phyloP scores from a whole-genome alignment of 2,329 filamentous ascomycete genomes.

The Plenodomus tracheiphilus region DNA sequence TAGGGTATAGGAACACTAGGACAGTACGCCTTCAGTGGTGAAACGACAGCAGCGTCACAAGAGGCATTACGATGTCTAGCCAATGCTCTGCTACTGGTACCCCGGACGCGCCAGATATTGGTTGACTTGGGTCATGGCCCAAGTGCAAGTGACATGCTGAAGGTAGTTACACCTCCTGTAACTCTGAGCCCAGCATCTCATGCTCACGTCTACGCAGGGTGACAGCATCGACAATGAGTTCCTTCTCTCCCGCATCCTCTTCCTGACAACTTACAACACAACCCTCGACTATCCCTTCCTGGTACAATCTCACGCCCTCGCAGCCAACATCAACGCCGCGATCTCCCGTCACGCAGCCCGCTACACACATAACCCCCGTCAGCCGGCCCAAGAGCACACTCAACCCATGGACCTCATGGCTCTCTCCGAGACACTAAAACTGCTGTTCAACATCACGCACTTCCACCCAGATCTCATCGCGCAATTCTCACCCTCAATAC shows the following conservation, averaged over 20 bases:
- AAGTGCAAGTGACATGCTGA: constrained; percentile 71
- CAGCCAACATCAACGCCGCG: constrained; percentile 69
- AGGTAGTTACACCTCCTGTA: constrained; percentile 45
- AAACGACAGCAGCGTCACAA: constrained; percentile 62
- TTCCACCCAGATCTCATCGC: constrained; percentile 65
- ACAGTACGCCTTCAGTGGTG: constrained; percentile 71
- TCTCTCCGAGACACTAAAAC: constrained; percentile 79
- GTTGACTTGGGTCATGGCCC: constrained; percentile 69
- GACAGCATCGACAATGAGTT: constrained; percentile 85
- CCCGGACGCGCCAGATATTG: constrained; percentile 70
- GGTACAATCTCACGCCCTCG: constrained; percentile 67
- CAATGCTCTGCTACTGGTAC: constrained; percentile 76
- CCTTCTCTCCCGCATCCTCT: constrained; percentile 75
- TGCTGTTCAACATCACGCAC: constrained; percentile 86
- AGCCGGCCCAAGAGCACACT: constrained; percentile 28
- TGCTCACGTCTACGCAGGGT: constrained; percentile 47
- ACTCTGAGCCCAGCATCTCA: no score
- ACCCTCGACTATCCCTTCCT: constrained; percentile 67
- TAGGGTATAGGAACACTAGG: constrained; percentile 76
- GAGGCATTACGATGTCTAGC: constrained; percentile 82
- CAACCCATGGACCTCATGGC: constrained; percentile 76
- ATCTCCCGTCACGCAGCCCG: constrained; percentile 64
- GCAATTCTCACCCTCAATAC: constrained; percentile 69
- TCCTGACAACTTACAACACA: constrained; percentile 77
- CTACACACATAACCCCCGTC: constrained; percentile 47